phyloP scores from a whole-genome alignment of 2,329 filamentous ascomycete genomes.

The Neofusicoccum kwambonambiense region DNA sequence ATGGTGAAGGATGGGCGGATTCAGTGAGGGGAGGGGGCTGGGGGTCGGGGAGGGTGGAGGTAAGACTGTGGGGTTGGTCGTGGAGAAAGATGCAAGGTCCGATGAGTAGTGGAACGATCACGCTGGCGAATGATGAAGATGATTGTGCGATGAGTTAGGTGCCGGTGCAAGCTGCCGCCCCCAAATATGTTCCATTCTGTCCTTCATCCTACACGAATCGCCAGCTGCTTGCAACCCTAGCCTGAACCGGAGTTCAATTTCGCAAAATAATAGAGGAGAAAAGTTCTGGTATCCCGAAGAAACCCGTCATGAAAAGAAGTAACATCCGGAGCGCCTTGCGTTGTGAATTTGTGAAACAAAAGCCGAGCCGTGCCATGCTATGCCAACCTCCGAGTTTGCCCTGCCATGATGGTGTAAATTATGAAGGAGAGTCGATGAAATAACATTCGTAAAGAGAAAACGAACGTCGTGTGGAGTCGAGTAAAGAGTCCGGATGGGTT shows the following conservation, averaged over 20 bases:
- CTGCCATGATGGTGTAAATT: neutral
- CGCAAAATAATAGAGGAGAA: neutral
- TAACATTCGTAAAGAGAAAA: neutral
- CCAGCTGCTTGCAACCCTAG: too few relatives aligned
- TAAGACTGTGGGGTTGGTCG: too few relatives aligned
- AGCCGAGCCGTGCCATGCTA: conserved; percentile 3
- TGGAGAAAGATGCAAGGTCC: too few relatives aligned
- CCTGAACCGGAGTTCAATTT: too few relatives aligned
- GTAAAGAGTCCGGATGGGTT: too few relatives aligned
- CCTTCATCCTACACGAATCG: too few relatives aligned
- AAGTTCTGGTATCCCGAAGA: conserved; percentile 6
- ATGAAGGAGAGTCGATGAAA: conserved; percentile 5
- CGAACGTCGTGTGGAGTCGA: neutral
- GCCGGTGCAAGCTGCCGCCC: too few relatives aligned
- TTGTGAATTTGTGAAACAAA: neutral
- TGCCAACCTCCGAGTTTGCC: neutral
- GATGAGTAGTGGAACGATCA: too few relatives aligned
- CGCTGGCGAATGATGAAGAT: too few relatives aligned
- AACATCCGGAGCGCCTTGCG: conserved; percentile 10
- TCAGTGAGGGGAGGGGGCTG: conserved; percentile 2
- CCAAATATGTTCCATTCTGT: too few relatives aligned
- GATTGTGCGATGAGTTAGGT: too few relatives aligned
- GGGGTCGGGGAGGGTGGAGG: neutral
- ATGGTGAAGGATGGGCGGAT: conserved; percentile 43
- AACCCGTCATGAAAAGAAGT: conserved; percentile 1